Base-by-base conservation (phyloP, 225 moss, liverwort and hornwort species). In the Takakia lepidozioides region DNA sequence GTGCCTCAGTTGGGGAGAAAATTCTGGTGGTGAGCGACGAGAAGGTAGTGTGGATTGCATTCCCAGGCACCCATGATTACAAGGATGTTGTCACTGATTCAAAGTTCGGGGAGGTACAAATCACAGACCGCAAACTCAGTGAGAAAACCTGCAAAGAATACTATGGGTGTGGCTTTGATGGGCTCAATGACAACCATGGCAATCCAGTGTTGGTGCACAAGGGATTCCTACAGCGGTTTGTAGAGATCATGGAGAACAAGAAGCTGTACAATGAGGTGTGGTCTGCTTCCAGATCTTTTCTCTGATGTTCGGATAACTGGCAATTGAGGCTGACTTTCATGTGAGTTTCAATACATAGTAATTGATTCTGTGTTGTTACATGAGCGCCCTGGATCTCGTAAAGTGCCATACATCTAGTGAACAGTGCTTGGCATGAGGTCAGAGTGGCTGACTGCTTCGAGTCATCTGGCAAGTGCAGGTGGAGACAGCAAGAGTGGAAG, bases 1-100 rank as follows among this genome's bases (percentile, higher is more conserved):
- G n/a, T n/a, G n/a, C n/a, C n/a, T n/a, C n/a, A n/a, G n/a, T n/a
- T n/a, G n/a, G n/a, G n/a, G n/a, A n/a, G n/a, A n/a, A n/a, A n/a
- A n/a, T n/a, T n/a, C n/a, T n/a, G n/a, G n/a, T n/a, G n/a, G n/a
- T n/a, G n/a, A n/a, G n/a, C n/a, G n/a, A n/a, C n/a, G n/a, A n/a
- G n/a, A n/a, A n/a, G n/a, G n/a, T n/a, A n/a, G n/a, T n/a, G n/a
- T 37, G 37, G 37, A 37, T 37, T 11, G 37, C 37, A 37, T 34
- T 34, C 34, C 8, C 34, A 5, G 34, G 34, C 34, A 34, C 34
- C 8, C 8, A 6, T 5, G 34, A 34, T 34, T 34, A 13, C 8
- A 13, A 34, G 16, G 37, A 11, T 37, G 11, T 11, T 16, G 37
- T 16, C 3, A 11, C 37, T 11, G 5, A 37, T 37, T 34, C 37